Evolutionary conservation across 2,329 filamentous ascomycete genomes (phyloP), one percentile per base, ranked within the genome.

Genomic region (Ceratocystis eucalypticola): DNA sequence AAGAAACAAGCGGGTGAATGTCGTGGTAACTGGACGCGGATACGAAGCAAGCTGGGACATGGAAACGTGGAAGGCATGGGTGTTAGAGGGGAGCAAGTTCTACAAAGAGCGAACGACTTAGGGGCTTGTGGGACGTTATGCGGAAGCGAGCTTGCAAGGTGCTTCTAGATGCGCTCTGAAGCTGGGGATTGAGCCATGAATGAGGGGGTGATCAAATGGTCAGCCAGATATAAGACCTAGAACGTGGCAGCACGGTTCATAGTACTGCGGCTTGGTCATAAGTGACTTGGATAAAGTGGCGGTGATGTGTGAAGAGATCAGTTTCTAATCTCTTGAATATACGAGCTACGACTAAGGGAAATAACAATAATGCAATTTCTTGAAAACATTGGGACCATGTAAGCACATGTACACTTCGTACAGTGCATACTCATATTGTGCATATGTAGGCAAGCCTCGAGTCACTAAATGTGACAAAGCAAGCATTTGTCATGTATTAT

Each of bases 401-500:
- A 17, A 25, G 48, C 48, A 5, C 37, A 41, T 41, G 37, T 3
- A 15, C 37, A 41, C 12, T 41, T 41, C 3, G 1, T 41, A 41
- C 10, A 41, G 37, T 41, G 37, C 10, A 41, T 41, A 10, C 37
- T 10, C 10, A 41, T 15, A 41, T 12, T 41, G 37, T 15, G 10
- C 15, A 28, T 53, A 10, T 28, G 22, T 28, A 25, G 20, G 5
- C 48, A 15, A 28, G 22, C n/a, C 48, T 25, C n/a, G 6, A 22
- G 48, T 10, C 48, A n/a, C 20, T 5, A 28, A 28, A 28, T 59
- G 25, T 59, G 55, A 59, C 28, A 10, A 37, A 30, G 33, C 5
- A 37, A n/a, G 15, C 55, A 59, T 59, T 59, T 59, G 55, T 37
- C 55, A 59, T 17, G 28, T n/a, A 59, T 20, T 59, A 37, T 59